Conservation (phyloP, 257 asterid genomes). For the Forsythia viridissima region DNA sequence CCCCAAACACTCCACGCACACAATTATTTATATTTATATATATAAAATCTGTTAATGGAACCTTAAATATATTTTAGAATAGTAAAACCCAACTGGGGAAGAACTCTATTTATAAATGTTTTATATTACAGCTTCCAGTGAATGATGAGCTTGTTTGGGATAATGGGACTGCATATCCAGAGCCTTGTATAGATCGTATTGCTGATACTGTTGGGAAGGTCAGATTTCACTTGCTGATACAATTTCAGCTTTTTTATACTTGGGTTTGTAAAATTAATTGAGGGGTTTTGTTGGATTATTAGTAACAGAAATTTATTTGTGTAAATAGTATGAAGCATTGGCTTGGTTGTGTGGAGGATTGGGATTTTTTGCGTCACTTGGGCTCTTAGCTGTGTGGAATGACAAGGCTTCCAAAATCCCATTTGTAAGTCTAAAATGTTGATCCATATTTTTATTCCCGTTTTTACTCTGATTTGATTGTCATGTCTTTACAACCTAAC, state of each 20-base stretch:
- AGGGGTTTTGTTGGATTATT: slow-evolving; percentile 2
- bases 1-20: neutral
- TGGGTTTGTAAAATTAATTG: neutral
- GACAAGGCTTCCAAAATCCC: slow-evolving; percentile 91
- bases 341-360: slow-evolving; percentile 89
- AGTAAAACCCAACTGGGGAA: slow-evolving; percentile 8
- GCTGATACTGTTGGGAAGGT: slow-evolving; percentile 97
- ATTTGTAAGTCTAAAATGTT: slow-evolving; percentile 55
- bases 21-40: neutral
- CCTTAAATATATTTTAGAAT: neutral
- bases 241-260: neutral
- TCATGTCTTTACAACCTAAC: neutral
- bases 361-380: slow-evolving; percentile 69
- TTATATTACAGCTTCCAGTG: slow-evolving; percentile 56
- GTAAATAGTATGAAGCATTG: slow-evolving; percentile 78
- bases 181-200: slow-evolving; percentile 91
- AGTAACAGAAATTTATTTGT: slow-evolving; percentile 14
- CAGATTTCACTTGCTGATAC: neutral
- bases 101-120: neutral
- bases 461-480: neutral
- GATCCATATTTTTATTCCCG: neutral
- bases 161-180: slow-evolving; percentile 87
- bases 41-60: neutral
- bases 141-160: slow-evolving; percentile 92
- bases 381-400: slow-evolving; percentile 81